Conservation (phyloP, 2,329 filamentous ascomycete genomes). For the Sclerotiophoma versabilis region DNA sequence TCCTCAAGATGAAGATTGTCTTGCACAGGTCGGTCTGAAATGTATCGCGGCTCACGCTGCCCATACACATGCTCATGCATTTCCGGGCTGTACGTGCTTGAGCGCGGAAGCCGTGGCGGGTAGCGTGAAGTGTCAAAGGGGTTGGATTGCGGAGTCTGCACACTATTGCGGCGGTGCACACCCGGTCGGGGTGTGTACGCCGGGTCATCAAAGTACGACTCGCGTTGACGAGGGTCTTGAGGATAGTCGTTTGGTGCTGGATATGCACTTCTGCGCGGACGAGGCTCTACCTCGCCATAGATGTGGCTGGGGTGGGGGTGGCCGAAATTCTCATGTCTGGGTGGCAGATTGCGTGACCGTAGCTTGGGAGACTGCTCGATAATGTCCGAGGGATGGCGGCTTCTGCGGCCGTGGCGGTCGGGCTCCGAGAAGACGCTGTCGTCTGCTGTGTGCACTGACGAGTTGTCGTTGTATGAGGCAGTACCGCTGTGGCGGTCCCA, state of each 20-base stretch:
- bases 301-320: conserved; percentile 17
- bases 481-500: conserved; percentile 32
- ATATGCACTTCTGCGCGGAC: background rate
- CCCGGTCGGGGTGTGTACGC: conserved; percentile 5
- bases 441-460: conserved; percentile 29
- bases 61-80: conserved; percentile 5
- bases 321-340: background rate
- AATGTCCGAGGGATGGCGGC: conserved; percentile 1
- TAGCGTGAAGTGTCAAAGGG: conserved; percentile 12
- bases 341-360: conserved; percentile 4
- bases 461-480: conserved; percentile 23
- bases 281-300: conserved; percentile 16
- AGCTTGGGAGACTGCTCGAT: conserved; percentile 1
- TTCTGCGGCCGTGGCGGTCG: conserved; percentile 10
- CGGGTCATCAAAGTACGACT: conserved; percentile 16
- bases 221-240: conserved; percentile 4
- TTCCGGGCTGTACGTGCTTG: conserved; percentile 13
- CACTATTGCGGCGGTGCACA: conserved; percentile 22
- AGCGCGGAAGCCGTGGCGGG: conserved; percentile 17
- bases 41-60: background rate
- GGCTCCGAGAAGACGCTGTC: conserved; percentile 31
- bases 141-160: conserved; percentile 11
- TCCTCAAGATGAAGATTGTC: background rate
- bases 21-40: background rate
- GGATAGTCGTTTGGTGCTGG: conserved; percentile 18